These are phyloP conservation scores for Moelleriella libera DNA, from an alignment of 2,329 filamentous ascomycete genomes.

Conservation along the genomic window DNA sequence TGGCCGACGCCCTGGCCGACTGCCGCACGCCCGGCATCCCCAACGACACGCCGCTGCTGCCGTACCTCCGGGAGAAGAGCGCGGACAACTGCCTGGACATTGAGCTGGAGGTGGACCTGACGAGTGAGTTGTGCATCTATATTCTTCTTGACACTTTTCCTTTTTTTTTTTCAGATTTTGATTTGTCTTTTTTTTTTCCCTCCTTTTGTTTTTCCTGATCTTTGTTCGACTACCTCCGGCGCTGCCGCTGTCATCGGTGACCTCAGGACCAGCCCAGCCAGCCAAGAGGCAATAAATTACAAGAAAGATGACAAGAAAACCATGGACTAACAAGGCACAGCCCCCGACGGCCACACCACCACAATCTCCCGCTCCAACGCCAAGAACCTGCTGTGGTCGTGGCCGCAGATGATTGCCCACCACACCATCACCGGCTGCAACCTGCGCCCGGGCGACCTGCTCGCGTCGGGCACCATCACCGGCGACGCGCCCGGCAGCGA, in stretches of 20 bases:
- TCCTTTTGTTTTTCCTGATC: no score
- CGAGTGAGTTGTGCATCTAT: conserved; percentile 15
- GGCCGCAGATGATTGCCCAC: conserved; percentile 73
- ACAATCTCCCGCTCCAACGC: conserved; percentile 20
- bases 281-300: no score
- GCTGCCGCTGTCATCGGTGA: no score
- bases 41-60: conserved; percentile 20
- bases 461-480: conserved; percentile 65
- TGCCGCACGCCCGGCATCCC: conserved; percentile 10
- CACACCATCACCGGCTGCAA: conserved; percentile 68
- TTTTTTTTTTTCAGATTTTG: no score
- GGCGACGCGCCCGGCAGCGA: conserved; percentile 49
- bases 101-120: conserved; percentile 22
- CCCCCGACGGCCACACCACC: conserved; percentile 15
- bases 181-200: no score
- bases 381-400: conserved; percentile 55
- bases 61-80: conserved; percentile 40
- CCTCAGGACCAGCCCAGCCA: no score
- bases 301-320: not conserved
- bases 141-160: no score
- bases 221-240: no score
- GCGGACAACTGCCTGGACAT: conserved; percentile 21
- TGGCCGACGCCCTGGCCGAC: conserved; percentile 38
- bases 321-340: conserved; percentile 6
- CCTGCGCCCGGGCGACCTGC: conserved; percentile 57